Evolutionary conservation across 306 rosid genomes (phyloP), one percentile per base, ranked within the genome.

Genomic region (Quercus alba): DNA sequence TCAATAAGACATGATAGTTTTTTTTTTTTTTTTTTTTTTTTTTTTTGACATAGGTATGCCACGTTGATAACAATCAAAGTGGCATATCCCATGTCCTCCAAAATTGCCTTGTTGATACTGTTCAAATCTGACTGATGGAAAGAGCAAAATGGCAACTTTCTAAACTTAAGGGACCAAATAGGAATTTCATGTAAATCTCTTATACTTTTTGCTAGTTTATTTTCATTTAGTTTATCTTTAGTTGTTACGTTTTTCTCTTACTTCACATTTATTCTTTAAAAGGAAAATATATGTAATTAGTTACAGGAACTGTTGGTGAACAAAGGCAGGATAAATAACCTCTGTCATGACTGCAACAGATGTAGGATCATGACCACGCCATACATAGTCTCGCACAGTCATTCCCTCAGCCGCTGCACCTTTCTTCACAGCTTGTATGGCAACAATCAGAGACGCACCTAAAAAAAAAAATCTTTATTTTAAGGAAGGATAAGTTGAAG

Each of bases 331-430:
- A 71, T 3, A 51, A 33, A 76, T 84, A 83, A 96, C 98, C 98
- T 96, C 99, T 28, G 98, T 91, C 99, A 96, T 96, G 77, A 96
- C 99, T 21, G 99, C 99, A 86, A 96, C 98, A 61, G 98, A 90
- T 57, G 99, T 96, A 80, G 99, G 98, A 83, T 96, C 98, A 79
- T 96, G 98, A 79, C 98, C 99, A 38, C 97, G 98, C 99, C 98
- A 96, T 25, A 96, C 54, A 83, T 86, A 96, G 88, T 96, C 99
- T 82, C 92, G 85, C 84, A 93, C 77, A 80, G 68, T 96, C 99
- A 96, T 93, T 79, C 98, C 99, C 90, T 96, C 98, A 28, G 89
- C 85, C 33, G 94, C 96, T 76, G 98, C 99, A 77, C 99, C 99
- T 90, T 90, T 90, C 90, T 93, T 91, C 84, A 96, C 98, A 77